Conservation (phyloP, 2,329 filamentous ascomycete genomes). For the Biscogniauxia sp. region DNA sequence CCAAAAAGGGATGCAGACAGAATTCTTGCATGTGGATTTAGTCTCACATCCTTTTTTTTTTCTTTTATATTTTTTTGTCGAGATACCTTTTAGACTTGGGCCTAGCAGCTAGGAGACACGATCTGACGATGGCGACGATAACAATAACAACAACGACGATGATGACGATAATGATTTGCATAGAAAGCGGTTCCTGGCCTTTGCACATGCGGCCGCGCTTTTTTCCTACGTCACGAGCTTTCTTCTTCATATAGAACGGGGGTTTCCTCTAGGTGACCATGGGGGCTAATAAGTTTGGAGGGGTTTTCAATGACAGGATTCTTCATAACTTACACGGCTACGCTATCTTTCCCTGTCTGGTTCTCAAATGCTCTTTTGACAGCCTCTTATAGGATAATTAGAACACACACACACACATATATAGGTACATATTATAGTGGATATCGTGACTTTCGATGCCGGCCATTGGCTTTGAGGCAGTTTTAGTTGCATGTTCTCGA, state of each 20-base stretch:
- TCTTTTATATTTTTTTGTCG: constrained; percentile 9
- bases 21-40: neutral
- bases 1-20: constrained; percentile 5
- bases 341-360: neutral
- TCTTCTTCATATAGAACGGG: neutral
- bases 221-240: neutral
- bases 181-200: constrained; percentile 3
- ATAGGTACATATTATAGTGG: neutral
- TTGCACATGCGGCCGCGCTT: neutral
- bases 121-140: constrained; percentile 16
- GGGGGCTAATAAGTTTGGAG: neutral
- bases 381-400: neutral
- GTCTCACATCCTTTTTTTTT: constrained; percentile 11
- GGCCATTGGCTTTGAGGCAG: neutral
- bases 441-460: neutral
- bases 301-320: neutral
- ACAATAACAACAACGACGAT: constrained; percentile 14
- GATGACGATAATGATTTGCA: constrained; percentile 20
- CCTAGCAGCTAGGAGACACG: constrained; percentile 12
- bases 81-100: constrained; percentile 27
- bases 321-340: neutral
- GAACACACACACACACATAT: neutral
- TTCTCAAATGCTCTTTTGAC: neutral
- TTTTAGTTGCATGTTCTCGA: neutral
- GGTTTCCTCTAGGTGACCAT: neutral